Evolutionary conservation across 345 rosid species (phyloP), one percentile per base, ranked within the genome.

Genomic region (Zanthoxylum bungeanum): DNA sequence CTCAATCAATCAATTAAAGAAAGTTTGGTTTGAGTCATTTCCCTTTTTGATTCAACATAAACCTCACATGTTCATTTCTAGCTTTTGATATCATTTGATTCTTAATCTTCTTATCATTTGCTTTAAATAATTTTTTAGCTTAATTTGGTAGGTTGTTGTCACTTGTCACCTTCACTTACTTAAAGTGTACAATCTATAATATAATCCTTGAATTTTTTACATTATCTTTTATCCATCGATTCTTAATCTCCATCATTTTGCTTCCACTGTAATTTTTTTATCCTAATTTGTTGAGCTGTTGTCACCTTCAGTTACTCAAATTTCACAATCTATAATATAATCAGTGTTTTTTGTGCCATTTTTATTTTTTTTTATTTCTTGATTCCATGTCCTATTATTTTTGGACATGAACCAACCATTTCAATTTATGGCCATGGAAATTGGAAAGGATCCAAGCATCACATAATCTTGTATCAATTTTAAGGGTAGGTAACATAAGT

Each of bases 1-100:
- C 78, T 44, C 34, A 42, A 10, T 60, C 62, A 60, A 25, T 60
- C 59, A 62, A 52, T 21, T 2, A 28, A 27, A 39, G 6, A 60
- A 37, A 21, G 73, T 69, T 62, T 62, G 64, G 78, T 34, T 69
- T 44, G 10, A 10, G 65, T 69, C 78, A 63, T 62, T 69, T 75
- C 65, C 47, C 22, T 55, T 25, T 53, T 47, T 57, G 1, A 69
- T 21, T 25, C 31, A 50, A 68, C 30, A 30, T 2, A 17, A 58
- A 51, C 63, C 58, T 60, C 2, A 44, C 52, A 33, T 34, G 17
- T 12, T 62, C 37, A 34, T 17, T 39, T 36, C 36, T 62, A 52
- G 47, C 37, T n/a, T 33, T 73, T 57, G 8, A 24, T 39, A 56
- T 14, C 40, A 22, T 44, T n/a, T 17, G 33, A 5, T 52, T 52